Evolutionary conservation across 2,329 filamentous ascomycete genomes (phyloP).

Genomic region (Pseudogymnoascus sp.): DNA sequence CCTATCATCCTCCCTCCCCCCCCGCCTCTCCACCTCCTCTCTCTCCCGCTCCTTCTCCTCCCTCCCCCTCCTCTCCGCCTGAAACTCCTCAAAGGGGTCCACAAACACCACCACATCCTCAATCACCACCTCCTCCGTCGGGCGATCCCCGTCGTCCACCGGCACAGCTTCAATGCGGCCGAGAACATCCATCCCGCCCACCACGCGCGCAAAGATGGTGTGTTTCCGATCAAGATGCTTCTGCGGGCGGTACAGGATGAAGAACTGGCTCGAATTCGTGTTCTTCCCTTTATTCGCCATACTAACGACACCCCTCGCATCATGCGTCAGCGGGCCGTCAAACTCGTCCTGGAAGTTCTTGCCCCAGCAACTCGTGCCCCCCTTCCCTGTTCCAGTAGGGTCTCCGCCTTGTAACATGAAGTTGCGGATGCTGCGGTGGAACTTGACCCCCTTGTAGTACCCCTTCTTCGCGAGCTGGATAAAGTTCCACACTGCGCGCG

Average conservation of each 20-base stretch:
- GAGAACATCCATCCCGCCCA: slow-evolving; percentile 66
- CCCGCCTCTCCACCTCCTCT: slow-evolving; percentile 53
- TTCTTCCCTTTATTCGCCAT: slow-evolving; percentile 99
- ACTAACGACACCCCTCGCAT: slow-evolving; percentile 67
- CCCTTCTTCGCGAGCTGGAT: slow-evolving; percentile 78
- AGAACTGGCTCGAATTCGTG: slow-evolving; percentile 92
- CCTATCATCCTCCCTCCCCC: slow-evolving; percentile 77
- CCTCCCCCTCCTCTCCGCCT: slow-evolving; percentile 61
- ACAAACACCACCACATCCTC: slow-evolving; percentile 78
- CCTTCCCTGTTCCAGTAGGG: slow-evolving; percentile 82
- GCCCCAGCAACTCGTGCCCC: slow-evolving; percentile 86
- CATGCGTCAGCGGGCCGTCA: slow-evolving; percentile 80
- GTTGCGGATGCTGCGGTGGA: slow-evolving; percentile 88
- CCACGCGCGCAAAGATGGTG: slow-evolving; percentile 87
- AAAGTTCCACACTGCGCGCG: slow-evolving; percentile 96
- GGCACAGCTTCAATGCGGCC: slow-evolving; percentile 68
- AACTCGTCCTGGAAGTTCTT: slow-evolving; percentile 93
- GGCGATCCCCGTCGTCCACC: slow-evolving; percentile 67
- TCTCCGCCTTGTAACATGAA: slow-evolving; percentile 99
- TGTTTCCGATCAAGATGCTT: slow-evolving; percentile 91
- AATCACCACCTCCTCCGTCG: slow-evolving; percentile 71
- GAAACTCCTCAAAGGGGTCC: slow-evolving; percentile 91
- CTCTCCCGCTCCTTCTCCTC: slow-evolving; percentile 50
- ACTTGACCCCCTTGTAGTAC: slow-evolving; percentile 76
- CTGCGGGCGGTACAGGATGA: slow-evolving; percentile 79